A percentile compares a stretch with the other conserved stretches of the same genome.
Evolutionary conservation across 805 yeast genomes (phyloP).

Genomic region (Kodamaea sagamina): DNA sequence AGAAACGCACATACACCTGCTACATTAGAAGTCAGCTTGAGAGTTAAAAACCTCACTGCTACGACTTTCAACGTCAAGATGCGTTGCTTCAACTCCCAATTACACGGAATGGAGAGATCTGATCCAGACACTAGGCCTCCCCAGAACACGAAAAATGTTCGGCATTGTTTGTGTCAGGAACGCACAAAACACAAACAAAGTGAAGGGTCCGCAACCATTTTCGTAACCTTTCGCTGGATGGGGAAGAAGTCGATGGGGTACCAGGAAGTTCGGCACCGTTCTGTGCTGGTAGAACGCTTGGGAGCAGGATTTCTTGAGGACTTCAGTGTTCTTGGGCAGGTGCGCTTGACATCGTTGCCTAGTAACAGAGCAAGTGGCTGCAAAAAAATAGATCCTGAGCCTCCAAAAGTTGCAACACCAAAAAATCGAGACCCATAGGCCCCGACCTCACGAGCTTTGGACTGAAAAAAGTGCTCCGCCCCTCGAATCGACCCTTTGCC

Average conservation of each 20-base stretch:
- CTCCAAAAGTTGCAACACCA: neutral
- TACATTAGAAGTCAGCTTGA: too few relatives aligned
- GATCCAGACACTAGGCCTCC: too few relatives aligned
- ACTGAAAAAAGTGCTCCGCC: slow-evolving; percentile 3
- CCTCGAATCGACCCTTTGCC: slow-evolving; percentile 1
- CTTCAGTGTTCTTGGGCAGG: neutral
- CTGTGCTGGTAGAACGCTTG: neutral
- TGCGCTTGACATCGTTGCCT: slow-evolving; percentile 1
- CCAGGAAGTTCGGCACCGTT: neutral
- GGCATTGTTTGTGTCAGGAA: slow-evolving; percentile 1
- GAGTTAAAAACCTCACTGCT: too few relatives aligned
- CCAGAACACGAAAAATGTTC: too few relatives aligned
- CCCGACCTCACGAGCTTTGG: neutral
- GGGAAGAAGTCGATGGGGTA: neutral
- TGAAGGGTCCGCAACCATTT: slow-evolving; percentile 4
- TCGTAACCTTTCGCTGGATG: neutral
- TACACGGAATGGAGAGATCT: too few relatives aligned
- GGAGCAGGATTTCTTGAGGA: neutral
- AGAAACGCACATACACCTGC: too few relatives aligned
- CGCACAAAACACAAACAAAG: slow-evolving; percentile 3
- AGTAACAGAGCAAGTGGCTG: slow-evolving; percentile 1
- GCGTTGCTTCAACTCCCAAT: too few relatives aligned
- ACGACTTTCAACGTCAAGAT: too few relatives aligned
- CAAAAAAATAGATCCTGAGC: slow-evolving; percentile 1
- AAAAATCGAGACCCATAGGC: slow-evolving; percentile 1